Percentiles rank a stretch among this genome's conserved stretches.
These are phyloP conservation scores for Elongisporangium prolatum DNA, from an alignment of 352 stramenopile genomes.

Conservation along the genomic window DNA sequence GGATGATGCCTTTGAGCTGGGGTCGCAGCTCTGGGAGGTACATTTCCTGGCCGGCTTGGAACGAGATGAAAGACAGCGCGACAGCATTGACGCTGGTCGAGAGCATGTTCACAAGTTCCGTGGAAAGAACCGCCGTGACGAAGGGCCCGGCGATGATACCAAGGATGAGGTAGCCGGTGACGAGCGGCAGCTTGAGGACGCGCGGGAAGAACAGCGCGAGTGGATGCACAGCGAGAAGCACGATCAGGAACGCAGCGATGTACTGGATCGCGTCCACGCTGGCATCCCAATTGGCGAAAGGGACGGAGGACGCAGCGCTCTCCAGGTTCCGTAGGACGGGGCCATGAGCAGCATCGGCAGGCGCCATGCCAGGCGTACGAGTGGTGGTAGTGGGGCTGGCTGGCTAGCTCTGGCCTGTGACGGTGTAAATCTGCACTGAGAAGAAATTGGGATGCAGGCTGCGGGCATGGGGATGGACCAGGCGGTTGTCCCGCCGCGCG, in stretches of 20 bases:
- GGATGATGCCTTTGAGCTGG: slow-evolving; percentile 59
- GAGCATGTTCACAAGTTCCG: slow-evolving; percentile 32
- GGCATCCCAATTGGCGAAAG: slow-evolving; percentile 36
- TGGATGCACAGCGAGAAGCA: slow-evolving; percentile 49
- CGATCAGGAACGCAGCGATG: slow-evolving; percentile 44
- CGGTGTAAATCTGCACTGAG: neutral
- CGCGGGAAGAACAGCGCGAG: slow-evolving; percentile 55
- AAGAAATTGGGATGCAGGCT: neutral
- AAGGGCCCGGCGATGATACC: slow-evolving; percentile 56
- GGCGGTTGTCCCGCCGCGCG: neutral
- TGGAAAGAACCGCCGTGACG: slow-evolving; percentile 39
- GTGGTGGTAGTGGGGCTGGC: too few species aligned
- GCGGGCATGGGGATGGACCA: neutral
- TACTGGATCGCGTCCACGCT: slow-evolving; percentile 42
- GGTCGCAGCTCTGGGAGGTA: slow-evolving; percentile 57
- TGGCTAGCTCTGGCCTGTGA: neutral
- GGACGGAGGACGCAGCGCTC: slow-evolving; percentile 9
- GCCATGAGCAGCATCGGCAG: neutral
- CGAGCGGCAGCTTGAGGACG: slow-evolving; percentile 51
- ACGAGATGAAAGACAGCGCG: slow-evolving; percentile 72
- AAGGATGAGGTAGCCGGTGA: slow-evolving; percentile 61
- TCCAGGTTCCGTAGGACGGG: neutral
- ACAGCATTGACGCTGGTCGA: slow-evolving; percentile 50
- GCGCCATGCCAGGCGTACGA: neutral
- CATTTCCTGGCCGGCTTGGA: slow-evolving; percentile 69